Evolutionary conservation across 257 asterid genomes (phyloP), one percentile per base, ranked within the genome.

Genomic region (Anisodus acutangulus): DNA sequence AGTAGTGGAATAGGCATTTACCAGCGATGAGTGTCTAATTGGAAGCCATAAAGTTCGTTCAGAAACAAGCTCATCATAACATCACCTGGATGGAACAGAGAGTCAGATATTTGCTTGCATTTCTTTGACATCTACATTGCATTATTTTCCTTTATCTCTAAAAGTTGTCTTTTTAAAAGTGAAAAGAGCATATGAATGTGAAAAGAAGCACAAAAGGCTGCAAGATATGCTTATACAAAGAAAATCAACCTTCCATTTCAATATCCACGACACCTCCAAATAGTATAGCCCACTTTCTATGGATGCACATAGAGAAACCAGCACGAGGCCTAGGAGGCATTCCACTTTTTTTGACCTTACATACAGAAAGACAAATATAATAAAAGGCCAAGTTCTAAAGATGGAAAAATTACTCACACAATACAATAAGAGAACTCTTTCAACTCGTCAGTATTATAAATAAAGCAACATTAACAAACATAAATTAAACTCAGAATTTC

Each of bases 321-420:
- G 99, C 98, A 88, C 98, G 98, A 85, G 97, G 93, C 54, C 98
- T 98, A 68, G 98, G 98, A 62, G 98, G 98, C 98, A 96, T 93
- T 88, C 99, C 99, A 80, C 93, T 90, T 89, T 90, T 97, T 89
- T 97, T 97, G 72, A 94, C 98, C 98, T 96, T 59, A 83, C 71
- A 86, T 11, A 72, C 78, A 74, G 39, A 78, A 85, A 66, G 26
- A 78, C 63, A 78, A 51, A 13, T 51, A 51, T 53, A 78, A 26
- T 31, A 78, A 11, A 76, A 78, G 8, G 64, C 59, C 47, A 51
- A 13, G 49, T 31, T 78, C 47, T 78, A 47, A 26, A 78, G 26
- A 76, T 26, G 64, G 64, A 26, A 78, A 76, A 53, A 49, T 69
- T 51, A 53, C 6, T 53, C 4, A 4, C 47, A 66, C n/a, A 66